phyloP scores from a whole-genome alignment of 164 flowering plant species.

The Echeveria elegans region DNA sequence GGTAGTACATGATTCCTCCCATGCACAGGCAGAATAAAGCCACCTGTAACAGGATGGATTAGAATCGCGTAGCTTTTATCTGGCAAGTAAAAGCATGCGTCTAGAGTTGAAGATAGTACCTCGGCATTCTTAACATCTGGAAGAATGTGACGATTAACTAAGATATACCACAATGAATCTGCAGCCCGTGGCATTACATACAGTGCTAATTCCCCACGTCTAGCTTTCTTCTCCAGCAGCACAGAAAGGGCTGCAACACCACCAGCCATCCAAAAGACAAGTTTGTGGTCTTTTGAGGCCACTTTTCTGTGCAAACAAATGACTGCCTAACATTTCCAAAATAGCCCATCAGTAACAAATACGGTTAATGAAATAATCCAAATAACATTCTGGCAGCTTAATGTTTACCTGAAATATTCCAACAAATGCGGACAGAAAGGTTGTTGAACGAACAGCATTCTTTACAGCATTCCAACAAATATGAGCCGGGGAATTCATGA shows the following conservation, averaged over 20 bases:
- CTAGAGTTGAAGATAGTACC: constrained; percentile 34
- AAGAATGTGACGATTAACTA: constrained; percentile 78
- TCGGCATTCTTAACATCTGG: constrained; percentile 84
- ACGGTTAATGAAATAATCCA: not conserved
- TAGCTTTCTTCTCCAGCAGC: constrained; percentile 83
- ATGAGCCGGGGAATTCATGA: constrained; percentile 71
- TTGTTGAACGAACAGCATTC: constrained; percentile 79
- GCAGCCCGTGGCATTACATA: constrained; percentile 96
- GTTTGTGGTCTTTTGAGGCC: constrained; percentile 77
- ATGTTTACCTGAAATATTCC: constrained; percentile 82
- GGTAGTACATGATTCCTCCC: constrained; percentile 95
- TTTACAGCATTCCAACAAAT: constrained; percentile 75
- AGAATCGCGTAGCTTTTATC: not conserved
- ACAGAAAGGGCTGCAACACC: constrained; percentile 83
- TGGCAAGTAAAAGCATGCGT: not conserved
- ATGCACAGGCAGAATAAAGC: constrained; percentile 75
- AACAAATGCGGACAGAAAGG: constrained; percentile 90
- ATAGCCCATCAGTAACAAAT: not conserved
- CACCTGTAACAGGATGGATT: constrained; percentile 37
- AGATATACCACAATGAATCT: constrained; percentile 86
- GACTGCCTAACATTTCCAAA: constrained; percentile 46
- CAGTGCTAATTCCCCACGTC: constrained; percentile 77
- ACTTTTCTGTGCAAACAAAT: constrained; percentile 92
- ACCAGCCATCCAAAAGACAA: constrained; percentile 87
- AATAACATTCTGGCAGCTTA: constrained; percentile 5